Percentiles rank a stretch among this genome's conserved stretches.
Evolutionary conservation across 108 stramenopile genomes (phyloP).

Genomic region (Discostella stelligeroides): DNA sequence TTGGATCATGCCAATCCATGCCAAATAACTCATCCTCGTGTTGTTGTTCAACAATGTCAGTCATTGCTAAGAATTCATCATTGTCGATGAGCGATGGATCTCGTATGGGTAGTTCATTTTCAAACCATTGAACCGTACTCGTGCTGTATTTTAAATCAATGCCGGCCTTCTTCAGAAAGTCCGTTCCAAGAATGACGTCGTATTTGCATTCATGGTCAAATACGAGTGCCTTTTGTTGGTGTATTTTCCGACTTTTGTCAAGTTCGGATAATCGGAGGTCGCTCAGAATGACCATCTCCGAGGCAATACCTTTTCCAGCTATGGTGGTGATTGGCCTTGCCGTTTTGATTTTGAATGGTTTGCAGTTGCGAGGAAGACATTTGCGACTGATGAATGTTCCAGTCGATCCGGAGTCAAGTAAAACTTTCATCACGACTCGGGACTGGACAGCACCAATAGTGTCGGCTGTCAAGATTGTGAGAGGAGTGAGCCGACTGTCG

Average conservation of each 20-base stretch:
- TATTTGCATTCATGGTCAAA: constrained; percentile 7
- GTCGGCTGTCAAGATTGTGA: too few species aligned
- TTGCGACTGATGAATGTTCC: not conserved
- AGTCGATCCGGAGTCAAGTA: not conserved
- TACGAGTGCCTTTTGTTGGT: too few species aligned
- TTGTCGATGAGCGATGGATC: not conserved
- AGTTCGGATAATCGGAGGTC: not conserved
- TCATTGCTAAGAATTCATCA: not conserved
- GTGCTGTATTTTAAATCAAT: constrained; percentile 14
- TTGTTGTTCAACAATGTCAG: not conserved
- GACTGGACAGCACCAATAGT: too few species aligned
- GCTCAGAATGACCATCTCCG: not conserved
- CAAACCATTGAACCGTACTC: constrained; percentile 26
- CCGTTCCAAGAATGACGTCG: constrained; percentile 46
- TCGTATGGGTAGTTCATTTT: not conserved
- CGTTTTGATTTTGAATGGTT: not conserved
- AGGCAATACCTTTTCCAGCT: not conserved
- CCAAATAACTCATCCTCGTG: constrained; percentile 2
- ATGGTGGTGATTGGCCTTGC: not conserved
- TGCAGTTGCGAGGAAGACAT: not conserved
- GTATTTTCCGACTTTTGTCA: not conserved
- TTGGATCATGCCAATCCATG: constrained; percentile 5
- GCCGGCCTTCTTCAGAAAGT: constrained; percentile 32
- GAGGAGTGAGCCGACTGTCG: too few species aligned
- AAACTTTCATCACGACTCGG: too few species aligned